Percentiles rank a stretch among this genome's conserved stretches.
phyloP scores from a whole-genome alignment of 1,284 basidiomycete species.

The Pseudozyma pruni region DNA sequence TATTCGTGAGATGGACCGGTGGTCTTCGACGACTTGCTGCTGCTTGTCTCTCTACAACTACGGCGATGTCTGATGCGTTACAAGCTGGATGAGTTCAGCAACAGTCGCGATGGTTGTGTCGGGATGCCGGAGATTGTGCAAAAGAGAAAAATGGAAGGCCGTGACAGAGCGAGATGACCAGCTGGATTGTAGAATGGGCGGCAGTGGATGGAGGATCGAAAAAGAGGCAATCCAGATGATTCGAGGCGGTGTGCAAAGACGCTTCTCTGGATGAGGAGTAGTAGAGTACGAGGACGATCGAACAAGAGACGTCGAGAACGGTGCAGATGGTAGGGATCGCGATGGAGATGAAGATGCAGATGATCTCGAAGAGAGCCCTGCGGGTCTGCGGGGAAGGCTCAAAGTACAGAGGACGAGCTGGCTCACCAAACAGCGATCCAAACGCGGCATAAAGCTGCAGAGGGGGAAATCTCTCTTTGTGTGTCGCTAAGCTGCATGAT shows the following conservation, averaged over 20 bases:
- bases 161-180: too few relatives aligned
- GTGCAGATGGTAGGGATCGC: neutral
- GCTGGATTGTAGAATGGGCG: too few relatives aligned
- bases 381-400: slow-evolving; percentile 21
- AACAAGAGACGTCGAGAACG: neutral
- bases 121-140: too few relatives aligned
- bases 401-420: neutral
- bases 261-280: neutral
- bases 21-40: neutral
- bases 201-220: too few relatives aligned
- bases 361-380: slow-evolving; percentile 10
- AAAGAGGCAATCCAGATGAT: too few relatives aligned
- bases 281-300: neutral
- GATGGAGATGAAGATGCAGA: neutral
- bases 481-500: neutral
- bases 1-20: neutral
- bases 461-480: neutral
- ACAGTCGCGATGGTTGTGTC: too few relatives aligned
- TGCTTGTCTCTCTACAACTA: too few relatives aligned
- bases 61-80: too few relatives aligned
- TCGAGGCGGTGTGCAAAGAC: too few relatives aligned
- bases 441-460: slow-evolving; percentile 1
- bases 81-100: too few relatives aligned
- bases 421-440: neutral
- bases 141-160: too few relatives aligned